These are phyloP conservation scores for Leucosporidium yakuticum DNA, from an alignment of 768 basidiomycete species.

Conservation along the genomic window DNA sequence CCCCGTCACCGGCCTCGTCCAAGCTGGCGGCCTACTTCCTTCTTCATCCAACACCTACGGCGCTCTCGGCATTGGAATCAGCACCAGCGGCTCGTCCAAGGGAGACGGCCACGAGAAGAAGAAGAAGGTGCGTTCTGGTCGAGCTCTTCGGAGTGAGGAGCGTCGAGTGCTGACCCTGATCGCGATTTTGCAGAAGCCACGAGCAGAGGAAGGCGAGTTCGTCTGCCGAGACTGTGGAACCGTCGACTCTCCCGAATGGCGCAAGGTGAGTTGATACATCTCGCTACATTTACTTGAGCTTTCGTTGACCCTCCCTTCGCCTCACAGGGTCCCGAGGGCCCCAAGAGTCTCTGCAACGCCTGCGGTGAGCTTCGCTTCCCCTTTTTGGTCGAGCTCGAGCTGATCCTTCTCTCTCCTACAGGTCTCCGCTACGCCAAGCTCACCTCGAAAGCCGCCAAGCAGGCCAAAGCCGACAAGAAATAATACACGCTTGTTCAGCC, in stretches of 20 bases:
- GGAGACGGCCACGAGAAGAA: slow-evolving; percentile 29
- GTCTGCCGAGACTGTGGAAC: slow-evolving; percentile 62
- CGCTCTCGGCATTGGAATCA: slow-evolving; percentile 37
- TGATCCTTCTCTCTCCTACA: neutral
- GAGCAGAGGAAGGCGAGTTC: slow-evolving; percentile 37
- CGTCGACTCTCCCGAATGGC: slow-evolving; percentile 97
- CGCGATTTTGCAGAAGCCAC: slow-evolving; percentile 16
- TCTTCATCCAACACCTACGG: slow-evolving; percentile 37
- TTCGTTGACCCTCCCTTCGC: neutral
- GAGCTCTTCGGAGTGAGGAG: neutral
- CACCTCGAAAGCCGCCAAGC: slow-evolving; percentile 32
- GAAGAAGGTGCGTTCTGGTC: slow-evolving; percentile 28
- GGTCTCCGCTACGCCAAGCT: slow-evolving; percentile 35
- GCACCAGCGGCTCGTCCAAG: slow-evolving; percentile 19
- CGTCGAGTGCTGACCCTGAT: neutral
- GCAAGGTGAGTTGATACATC: slow-evolving; percentile 52
- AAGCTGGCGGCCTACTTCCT: slow-evolving; percentile 28
- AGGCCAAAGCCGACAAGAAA: slow-evolving; percentile 6
- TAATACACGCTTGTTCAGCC: neutral
- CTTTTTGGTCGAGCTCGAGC: neutral
- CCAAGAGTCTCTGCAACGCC: slow-evolving; percentile 95
- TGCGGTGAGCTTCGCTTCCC: slow-evolving; percentile 53
- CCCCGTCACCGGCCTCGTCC: slow-evolving; percentile 30
- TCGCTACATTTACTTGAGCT: too few species aligned
- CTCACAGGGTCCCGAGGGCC: slow-evolving; percentile 67